A percentile compares a stretch with the other conserved stretches of the same genome.
phyloP scores from a whole-genome alignment of 1,139 yeast genomes.

The Kodamaea ohmeri region DNA sequence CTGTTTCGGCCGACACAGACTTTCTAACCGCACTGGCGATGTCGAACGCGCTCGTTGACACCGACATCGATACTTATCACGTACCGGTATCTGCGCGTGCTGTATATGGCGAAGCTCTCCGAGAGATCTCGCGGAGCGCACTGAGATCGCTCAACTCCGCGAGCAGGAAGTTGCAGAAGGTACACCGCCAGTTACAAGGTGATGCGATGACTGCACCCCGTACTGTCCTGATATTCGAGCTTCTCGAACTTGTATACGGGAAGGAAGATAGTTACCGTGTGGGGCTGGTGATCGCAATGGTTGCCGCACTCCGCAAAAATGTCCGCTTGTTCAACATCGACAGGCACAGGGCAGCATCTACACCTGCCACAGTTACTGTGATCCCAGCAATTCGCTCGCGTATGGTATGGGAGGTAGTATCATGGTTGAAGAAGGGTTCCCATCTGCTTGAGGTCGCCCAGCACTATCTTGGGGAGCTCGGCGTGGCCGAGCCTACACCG shows the following conservation, averaged over 20 bases:
- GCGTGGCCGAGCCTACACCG: not conserved
- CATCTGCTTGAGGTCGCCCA: slow-evolving; percentile 24
- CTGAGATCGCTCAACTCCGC: slow-evolving; percentile 4
- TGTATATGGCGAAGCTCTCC: slow-evolving; percentile 29
- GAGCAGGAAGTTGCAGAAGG: slow-evolving; percentile 1
- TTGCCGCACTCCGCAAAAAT: slow-evolving; percentile 47
- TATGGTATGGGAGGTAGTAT: slow-evolving; percentile 28
- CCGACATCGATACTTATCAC: slow-evolving; percentile 36
- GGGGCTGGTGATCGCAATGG: slow-evolving; percentile 41
- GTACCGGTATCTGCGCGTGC: slow-evolving; percentile 38
- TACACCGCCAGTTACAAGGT: not conserved
- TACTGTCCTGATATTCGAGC: slow-evolving; percentile 48
- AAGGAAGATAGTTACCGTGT: slow-evolving; percentile 19
- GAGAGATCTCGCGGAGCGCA: slow-evolving; percentile 21
- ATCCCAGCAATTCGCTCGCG: slow-evolving; percentile 41
- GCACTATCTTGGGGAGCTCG: slow-evolving; percentile 17
- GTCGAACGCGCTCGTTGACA: slow-evolving; percentile 35
- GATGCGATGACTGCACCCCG: slow-evolving; percentile 39
- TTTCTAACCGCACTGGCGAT: slow-evolving; percentile 40
- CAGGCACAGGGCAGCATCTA: slow-evolving; percentile 27
- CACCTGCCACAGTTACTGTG: slow-evolving; percentile 47
- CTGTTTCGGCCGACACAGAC: slow-evolving; percentile 15
- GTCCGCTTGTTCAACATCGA: slow-evolving; percentile 44
- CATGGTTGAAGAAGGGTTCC: slow-evolving; percentile 27
- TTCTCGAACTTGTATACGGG: slow-evolving; percentile 26